Percentiles rank a stretch among this genome's conserved stretches.
Evolutionary conservation across 805 yeast genomes (phyloP).

Genomic region (Saturnispora serradocipensis): DNA sequence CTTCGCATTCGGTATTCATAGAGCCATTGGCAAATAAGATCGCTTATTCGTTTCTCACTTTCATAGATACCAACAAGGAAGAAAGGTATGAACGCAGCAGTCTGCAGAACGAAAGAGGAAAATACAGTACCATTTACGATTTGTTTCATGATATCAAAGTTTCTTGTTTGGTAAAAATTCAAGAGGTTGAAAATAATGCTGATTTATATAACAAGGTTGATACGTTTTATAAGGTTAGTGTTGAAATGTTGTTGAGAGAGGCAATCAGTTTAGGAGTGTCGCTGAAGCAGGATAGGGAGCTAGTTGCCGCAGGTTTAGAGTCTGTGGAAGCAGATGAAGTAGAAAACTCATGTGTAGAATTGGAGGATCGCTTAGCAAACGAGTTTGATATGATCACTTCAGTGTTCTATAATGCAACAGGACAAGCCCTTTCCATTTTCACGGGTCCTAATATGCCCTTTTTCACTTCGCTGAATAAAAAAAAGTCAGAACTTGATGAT

Average conservation of each 20-base stretch:
- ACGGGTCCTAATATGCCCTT: conserved; percentile 64
- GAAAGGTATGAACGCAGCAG: conserved; percentile 25
- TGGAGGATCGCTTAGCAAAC: conserved; percentile 37
- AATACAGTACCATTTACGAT: conserved; percentile 43
- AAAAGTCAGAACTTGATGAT: conserved; percentile 66
- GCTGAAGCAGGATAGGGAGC: conserved; percentile 14
- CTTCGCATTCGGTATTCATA: conserved; percentile 5
- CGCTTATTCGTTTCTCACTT: conserved; percentile 33
- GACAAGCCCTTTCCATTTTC: conserved; percentile 56
- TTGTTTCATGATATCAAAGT: conserved; percentile 61
- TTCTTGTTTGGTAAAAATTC: conserved; percentile 40
- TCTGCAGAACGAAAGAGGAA: conserved; percentile 27
- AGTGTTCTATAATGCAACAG: conserved; percentile 40
- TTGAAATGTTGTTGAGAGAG: conserved; percentile 58
- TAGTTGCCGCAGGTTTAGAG: conserved; percentile 14
- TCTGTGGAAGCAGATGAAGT: conserved; percentile 25
- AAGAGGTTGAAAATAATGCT: conserved; percentile 40
- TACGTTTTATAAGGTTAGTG: conserved; percentile 50
- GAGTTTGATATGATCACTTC: conserved; percentile 56
- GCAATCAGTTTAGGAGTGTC: conserved; percentile 35
- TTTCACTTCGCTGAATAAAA: conserved; percentile 58
- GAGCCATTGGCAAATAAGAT: conserved; percentile 24
- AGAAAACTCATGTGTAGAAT: conserved; percentile 12
- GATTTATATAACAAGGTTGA: conserved; percentile 45
- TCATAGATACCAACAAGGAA: conserved; percentile 21